Evolutionary conservation across 108 stramenopile genomes (phyloP).

Genomic region (Asterionellopsis glacialis): DNA sequence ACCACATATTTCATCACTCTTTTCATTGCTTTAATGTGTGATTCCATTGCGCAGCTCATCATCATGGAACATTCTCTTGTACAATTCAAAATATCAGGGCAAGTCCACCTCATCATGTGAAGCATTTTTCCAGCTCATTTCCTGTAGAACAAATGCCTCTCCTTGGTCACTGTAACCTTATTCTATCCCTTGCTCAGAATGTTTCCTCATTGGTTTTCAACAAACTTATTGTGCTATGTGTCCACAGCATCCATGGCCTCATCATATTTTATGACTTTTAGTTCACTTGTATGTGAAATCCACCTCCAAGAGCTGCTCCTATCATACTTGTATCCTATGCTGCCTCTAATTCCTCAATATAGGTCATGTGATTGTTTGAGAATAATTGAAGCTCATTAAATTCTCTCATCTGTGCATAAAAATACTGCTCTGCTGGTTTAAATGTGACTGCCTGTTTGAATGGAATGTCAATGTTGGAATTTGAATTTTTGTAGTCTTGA

Average conservation of each 20-base stretch:
- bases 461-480: not conserved
- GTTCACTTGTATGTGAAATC: slow-evolving; percentile 29
- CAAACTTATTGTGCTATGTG: slow-evolving; percentile 28
- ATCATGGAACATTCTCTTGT: not conserved
- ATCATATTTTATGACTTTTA: slow-evolving; percentile 34
- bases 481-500: not conserved
- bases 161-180: not conserved
- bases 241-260: slow-evolving; percentile 37
- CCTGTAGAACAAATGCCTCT: not conserved
- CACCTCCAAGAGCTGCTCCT: slow-evolving; percentile 33
- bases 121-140: not conserved
- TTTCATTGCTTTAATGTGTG: slow-evolving; percentile 1
- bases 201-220: slow-evolving; percentile 8
- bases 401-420: not conserved
- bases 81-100: not conserved
- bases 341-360: slow-evolving; percentile 8
- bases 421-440: not conserved
- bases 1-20: slow-evolving; percentile 18
- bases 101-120: not conserved
- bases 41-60: too few relatives aligned
- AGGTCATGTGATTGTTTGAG: slow-evolving; percentile 1
- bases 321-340: slow-evolving; percentile 3
- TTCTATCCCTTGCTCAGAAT: slow-evolving; percentile 2
- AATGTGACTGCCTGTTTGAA: not conserved
- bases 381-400: not conserved